Evolutionary conservation across 208 protist genomes (phyloP), one percentile per base, ranked within the genome.

Genomic region (Leishmania aethiopica): DNA sequence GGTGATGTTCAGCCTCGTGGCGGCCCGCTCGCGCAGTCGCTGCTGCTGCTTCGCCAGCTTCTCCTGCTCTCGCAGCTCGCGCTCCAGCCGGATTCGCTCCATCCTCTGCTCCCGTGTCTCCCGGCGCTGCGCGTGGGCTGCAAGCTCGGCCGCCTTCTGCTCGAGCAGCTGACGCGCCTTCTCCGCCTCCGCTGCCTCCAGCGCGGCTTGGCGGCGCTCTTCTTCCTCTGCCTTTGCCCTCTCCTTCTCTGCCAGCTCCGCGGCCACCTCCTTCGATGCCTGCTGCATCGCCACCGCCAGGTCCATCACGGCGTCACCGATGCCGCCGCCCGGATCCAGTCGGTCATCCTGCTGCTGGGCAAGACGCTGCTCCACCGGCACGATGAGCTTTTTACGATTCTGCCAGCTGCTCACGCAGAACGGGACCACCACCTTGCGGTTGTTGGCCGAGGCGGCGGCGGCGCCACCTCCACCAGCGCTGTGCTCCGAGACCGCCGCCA

Each of bases 351-450:
- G 78, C 79, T 92, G 88, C 75, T 95, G 91, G 22, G 89, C 89
- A 1, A 95, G 77, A 22, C 92, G 91, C 85, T 95, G 86, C 79
- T 95, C 90, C n/a, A 97, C 83, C 2, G 93, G 88, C 19, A 97
- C 88, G 66, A 97, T 86, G 5, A 95, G 77, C 55, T 95, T 95
- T 76, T 95, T 94, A 76, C 93, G 92, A 73, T 97, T 97, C 59
- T 89, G 91, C 93, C 93, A 95, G 85, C 88, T 92, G 77, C 88
- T 91, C 57, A 95, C 88, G 45, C 88, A 90, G 73, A 94, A 94
- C 6, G 93, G 93, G 28, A 96, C 93, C 1, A 85, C 81, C 0
- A 93, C 86, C 40, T 81, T 85, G 47, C 77, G 76, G 17, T 32
- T 75, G 57, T 45, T 57, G 40, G 60, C 73, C 57, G 47, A 60